phyloP scores from a whole-genome alignment of 2,329 filamentous ascomycete species.

The Fusarium circinatum region DNA sequence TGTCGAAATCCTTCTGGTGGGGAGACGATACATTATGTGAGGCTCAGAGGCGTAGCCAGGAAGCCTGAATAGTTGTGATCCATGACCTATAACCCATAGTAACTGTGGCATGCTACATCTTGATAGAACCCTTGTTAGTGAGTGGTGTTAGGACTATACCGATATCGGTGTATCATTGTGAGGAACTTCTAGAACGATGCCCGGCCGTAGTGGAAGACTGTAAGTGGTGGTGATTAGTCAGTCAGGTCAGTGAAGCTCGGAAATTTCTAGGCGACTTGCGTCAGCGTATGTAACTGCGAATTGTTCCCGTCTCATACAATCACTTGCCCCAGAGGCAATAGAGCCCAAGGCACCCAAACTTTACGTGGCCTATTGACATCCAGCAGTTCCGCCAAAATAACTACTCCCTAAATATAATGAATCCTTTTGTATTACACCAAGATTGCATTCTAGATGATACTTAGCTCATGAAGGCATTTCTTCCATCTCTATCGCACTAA shows the following conservation, averaged over 20 bases:
- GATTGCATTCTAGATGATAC: background rate
- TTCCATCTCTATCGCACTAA: background rate
- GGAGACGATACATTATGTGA: slow-evolving; percentile 64
- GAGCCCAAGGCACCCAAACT: slow-evolving; percentile 38
- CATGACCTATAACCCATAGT: background rate
- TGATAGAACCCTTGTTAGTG: background rate
- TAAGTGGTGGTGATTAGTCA: slow-evolving; percentile 36
- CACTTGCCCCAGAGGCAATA: slow-evolving; percentile 23
- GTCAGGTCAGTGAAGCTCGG: slow-evolving; percentile 7
- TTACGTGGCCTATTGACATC: slow-evolving; percentile 35
- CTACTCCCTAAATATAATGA: background rate
- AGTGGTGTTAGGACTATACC: background rate
- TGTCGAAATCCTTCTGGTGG: slow-evolving; percentile 67
- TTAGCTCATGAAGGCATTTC: slow-evolving; percentile 5
- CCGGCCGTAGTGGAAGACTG: background rate
- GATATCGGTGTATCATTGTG: background rate
- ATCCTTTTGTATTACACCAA: background rate
- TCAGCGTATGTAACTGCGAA: slow-evolving; percentile 18
- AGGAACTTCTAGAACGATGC: background rate
- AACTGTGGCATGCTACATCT: background rate
- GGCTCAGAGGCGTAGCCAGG: slow-evolving; percentile 60
- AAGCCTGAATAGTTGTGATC: slow-evolving; percentile 45
- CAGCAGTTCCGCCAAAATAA: background rate
- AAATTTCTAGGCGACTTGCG: slow-evolving; percentile 41
- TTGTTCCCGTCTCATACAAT: background rate